These are phyloP conservation scores for Cytospora piceae DNA, from an alignment of 2,329 filamentous ascomycete genomes.

Conservation along the genomic window DNA sequence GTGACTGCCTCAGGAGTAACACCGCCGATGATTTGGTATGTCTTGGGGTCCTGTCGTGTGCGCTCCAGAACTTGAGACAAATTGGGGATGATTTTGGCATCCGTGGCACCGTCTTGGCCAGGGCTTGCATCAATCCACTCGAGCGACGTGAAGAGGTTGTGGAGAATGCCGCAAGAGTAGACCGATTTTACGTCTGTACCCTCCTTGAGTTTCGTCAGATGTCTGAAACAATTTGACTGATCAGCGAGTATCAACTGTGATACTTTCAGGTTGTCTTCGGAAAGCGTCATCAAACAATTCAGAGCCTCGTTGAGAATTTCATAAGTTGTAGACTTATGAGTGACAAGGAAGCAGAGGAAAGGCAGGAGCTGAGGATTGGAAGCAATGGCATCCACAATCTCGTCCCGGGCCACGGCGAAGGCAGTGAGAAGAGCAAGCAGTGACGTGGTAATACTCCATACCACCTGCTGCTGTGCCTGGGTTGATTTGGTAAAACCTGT, in stretches of 20 bases:
- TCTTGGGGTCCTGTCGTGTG: conserved; percentile 35
- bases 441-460: conserved; percentile 59
- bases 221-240: conserved; percentile 51
- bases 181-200: conserved; percentile 54
- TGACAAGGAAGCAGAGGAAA: conserved; percentile 59
- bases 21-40: conserved; percentile 39
- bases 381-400: conserved; percentile 60
- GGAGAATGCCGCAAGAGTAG: conserved; percentile 63
- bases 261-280: conserved; percentile 62
- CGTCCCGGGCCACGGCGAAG: conserved; percentile 62
- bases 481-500: conserved; percentile 51
- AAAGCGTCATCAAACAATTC: conserved; percentile 59
- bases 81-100: conserved; percentile 53
- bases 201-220: conserved; percentile 53
- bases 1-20: conserved; percentile 52
- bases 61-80: conserved; percentile 47
- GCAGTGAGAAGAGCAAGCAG: conserved; percentile 57
- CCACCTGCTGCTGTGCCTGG: conserved; percentile 56
- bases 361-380: conserved; percentile 52
- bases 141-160: conserved; percentile 62
- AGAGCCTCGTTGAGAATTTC: conserved; percentile 53
- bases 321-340: conserved; percentile 44
- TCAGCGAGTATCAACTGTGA: conserved; percentile 58
- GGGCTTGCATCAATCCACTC: conserved; percentile 57
- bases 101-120: conserved; percentile 52